Evolutionary conservation across 148 eudicot genomes (phyloP), one percentile per base, ranked within the genome.

Genomic region (Amaranthus hypochondriacus): DNA sequence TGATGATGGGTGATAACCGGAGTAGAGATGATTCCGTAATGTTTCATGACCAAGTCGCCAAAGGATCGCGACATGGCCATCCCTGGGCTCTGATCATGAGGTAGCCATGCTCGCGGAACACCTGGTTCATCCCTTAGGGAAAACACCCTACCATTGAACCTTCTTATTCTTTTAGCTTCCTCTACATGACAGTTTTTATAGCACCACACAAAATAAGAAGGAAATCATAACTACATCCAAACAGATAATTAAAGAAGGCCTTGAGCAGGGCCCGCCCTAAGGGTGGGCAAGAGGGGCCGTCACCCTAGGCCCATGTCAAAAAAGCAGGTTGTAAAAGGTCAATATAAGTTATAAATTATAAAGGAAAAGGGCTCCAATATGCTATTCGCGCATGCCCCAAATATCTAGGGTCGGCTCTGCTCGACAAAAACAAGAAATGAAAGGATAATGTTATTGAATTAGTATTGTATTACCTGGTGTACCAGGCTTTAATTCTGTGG

Each of bases 61-160:
- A 94, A 89, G n/a, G 97, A 88, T 47, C 98, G 81, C 18, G 98
- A 95, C 97, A 94, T 94, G 55, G 97, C 97, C 74, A 93, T 79
- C 61, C 97, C 98, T 28, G 98, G 97, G 3, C 87, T 83, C 43
- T 87, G 81, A 62, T 80, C 80, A 56, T 82, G 81, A 6, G 98
- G 97, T 81, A 93, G 70, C 97, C 98, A 93, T 59, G 90, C 91
- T 73, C 98, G 83, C 18, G 88, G 76, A 18, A 93, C 89, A 68
- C 85, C 94, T 12, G 98, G 98, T 80, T 93, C 98, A 71, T 89
- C 89, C 67, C 79, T 81, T 66, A 89, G 61, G 18, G 90, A 90
- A 77, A 89, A 91, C 15, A 93, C 97, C 73, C 98, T 76, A 62
- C 97, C 97, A 62, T 91, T 85, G 66, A 82, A 84, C 72, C 81